Percentiles rank a stretch among this genome's conserved stretches.
Conservation (phyloP, 2,329 filamentous ascomycete species). For the Fusarium sp. region DNA sequence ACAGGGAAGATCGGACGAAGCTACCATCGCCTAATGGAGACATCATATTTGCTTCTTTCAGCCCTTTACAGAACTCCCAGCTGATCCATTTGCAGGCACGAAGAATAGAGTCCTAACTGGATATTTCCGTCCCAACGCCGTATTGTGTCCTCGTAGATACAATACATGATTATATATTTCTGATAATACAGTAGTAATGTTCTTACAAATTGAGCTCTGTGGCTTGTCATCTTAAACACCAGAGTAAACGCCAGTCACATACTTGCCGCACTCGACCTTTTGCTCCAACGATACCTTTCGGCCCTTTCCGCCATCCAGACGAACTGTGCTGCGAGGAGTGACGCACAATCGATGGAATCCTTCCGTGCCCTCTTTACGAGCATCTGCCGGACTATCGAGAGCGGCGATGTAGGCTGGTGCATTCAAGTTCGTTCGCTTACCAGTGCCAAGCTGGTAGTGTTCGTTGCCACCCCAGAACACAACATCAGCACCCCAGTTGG, state of each 20-base stretch:
- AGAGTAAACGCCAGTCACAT: conserved; percentile 87
- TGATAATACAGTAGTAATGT: conserved; percentile 31
- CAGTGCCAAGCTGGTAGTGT: conserved; percentile 91
- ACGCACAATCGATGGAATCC: conserved; percentile 83
- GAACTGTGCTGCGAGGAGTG: conserved; percentile 79
- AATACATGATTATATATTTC: conserved; percentile 37
- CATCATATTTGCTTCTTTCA: background rate
- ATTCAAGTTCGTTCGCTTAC: conserved; percentile 84
- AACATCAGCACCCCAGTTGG: conserved; percentile 89
- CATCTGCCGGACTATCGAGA: conserved; percentile 72
- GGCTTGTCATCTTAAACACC: conserved; percentile 55
- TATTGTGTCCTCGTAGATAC: conserved; percentile 18
- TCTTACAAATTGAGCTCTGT: conserved; percentile 14
- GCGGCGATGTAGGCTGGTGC: conserved; percentile 83
- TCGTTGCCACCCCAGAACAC: conserved; percentile 97
- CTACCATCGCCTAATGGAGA: background rate
- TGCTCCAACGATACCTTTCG: conserved; percentile 84
- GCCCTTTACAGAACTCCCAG: background rate
- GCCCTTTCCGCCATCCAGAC: conserved; percentile 69
- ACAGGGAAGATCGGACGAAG: conserved; percentile 11
- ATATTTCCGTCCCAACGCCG: conserved; percentile 33
- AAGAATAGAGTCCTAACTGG: conserved; percentile 27
- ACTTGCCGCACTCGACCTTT: conserved; percentile 86
- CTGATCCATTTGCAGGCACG: background rate
- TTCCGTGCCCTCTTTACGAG: conserved; percentile 67